These are phyloP conservation scores for Pestalotiopsis sp. DNA, from an alignment of 2,329 filamentous ascomycete species.

Conservation along the genomic window DNA sequence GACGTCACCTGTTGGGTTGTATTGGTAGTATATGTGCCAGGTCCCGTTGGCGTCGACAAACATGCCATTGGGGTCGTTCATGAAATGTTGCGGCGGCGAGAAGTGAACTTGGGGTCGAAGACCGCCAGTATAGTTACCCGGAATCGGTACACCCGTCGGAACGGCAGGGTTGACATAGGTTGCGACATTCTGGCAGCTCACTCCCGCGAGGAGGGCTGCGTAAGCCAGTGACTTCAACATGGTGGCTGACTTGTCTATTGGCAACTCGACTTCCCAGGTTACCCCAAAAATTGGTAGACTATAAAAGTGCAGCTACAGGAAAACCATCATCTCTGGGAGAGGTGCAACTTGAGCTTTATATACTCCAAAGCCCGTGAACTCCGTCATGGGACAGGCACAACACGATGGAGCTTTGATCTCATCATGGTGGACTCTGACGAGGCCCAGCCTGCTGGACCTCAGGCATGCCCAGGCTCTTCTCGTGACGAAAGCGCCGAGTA, in stretches of 20 bases:
- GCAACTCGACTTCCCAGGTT: not conserved
- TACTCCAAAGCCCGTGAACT: not conserved
- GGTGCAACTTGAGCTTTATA: not conserved
- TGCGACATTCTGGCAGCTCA: slow-evolving; percentile 15
- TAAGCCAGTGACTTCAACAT: not conserved
- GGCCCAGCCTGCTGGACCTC: not conserved
- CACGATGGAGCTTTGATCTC: not conserved
- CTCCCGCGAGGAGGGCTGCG: not conserved
- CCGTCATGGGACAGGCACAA: not conserved
- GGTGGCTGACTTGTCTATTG: not conserved
- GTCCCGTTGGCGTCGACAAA: slow-evolving; percentile 57
- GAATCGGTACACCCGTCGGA: slow-evolving; percentile 26
- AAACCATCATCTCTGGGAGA: not conserved
- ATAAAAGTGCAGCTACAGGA: not conserved
- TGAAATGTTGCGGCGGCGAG: slow-evolving; percentile 52
- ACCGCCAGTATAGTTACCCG: slow-evolving; percentile 28
- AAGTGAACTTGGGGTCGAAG: slow-evolving; percentile 57
- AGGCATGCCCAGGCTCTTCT: not conserved
- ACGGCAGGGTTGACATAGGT: slow-evolving; percentile 30
- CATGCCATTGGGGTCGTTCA: slow-evolving; percentile 68
- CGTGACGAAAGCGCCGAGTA: slow-evolving; percentile 9
- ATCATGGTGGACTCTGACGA: not conserved
- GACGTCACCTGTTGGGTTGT: slow-evolving; percentile 27
- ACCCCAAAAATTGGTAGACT: not conserved
- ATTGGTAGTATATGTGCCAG: slow-evolving; percentile 68